Evolutionary conservation across 352 stramenopile genomes (phyloP).

Genomic region (Phytopythium litorale): DNA sequence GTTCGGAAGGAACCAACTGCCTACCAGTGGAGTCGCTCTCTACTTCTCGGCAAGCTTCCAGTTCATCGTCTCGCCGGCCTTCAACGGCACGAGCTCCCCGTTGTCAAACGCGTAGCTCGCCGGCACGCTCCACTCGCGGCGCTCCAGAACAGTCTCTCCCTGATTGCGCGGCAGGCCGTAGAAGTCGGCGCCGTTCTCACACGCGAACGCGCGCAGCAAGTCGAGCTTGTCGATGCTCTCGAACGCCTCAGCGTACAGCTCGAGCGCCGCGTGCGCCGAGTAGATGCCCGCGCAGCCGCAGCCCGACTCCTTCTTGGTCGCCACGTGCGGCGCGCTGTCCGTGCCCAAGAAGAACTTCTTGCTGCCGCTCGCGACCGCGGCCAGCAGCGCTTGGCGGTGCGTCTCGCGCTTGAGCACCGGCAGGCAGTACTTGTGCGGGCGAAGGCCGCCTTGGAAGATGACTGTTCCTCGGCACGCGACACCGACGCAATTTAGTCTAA

Average conservation of each 20-base stretch:
- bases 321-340: conserved; percentile 96
- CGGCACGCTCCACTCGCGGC: conserved; percentile 90
- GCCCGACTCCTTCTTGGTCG: conserved; percentile 89
- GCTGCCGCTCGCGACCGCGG: conserved; percentile 88
- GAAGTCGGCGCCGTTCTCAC: conserved; percentile 94
- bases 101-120: conserved; percentile 90
- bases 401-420: conserved; percentile 97
- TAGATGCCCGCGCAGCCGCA: conserved; percentile 96
- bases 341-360: conserved; percentile 99
- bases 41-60: conserved; percentile 67
- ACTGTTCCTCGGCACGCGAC: conserved; percentile 10
- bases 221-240: conserved; percentile 91
- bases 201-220: conserved; percentile 93
- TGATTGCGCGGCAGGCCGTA: conserved; percentile 94
- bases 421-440: conserved; percentile 99
- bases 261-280: conserved; percentile 94
- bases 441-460: conserved; percentile 92
- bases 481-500: background rate
- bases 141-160: conserved; percentile 83
- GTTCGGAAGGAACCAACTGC: too few species aligned
- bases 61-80: conserved; percentile 88
- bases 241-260: conserved; percentile 98
- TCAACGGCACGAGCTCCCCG: conserved; percentile 87
- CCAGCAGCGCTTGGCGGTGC: conserved; percentile 89
- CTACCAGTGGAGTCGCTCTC: background rate